These are phyloP conservation scores for Umbelopsis sp. DNA, from an alignment of 192 early-diverging fungal genomes.

Conservation along the genomic window DNA sequence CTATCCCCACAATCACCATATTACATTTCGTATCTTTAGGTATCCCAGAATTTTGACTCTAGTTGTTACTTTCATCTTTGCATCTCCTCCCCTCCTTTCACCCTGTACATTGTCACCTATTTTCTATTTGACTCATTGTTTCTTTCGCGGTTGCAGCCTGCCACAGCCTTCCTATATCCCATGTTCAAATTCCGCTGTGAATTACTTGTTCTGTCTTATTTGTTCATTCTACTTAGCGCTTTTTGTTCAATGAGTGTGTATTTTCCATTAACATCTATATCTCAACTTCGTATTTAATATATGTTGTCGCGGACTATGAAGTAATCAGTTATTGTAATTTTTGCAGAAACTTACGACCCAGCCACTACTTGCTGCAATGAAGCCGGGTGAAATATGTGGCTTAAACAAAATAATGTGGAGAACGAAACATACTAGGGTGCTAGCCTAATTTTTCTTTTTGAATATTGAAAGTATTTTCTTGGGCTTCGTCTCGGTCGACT, in stretches of 20 bases:
- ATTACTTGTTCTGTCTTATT: too few relatives aligned
- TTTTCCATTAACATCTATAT: conserved; percentile 11
- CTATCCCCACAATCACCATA: neutral
- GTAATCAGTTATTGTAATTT: neutral
- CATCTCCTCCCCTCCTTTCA: too few relatives aligned
- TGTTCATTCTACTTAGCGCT: too few relatives aligned
- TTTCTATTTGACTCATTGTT: too few relatives aligned
- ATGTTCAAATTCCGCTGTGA: too few relatives aligned
- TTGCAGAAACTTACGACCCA: too few relatives aligned
- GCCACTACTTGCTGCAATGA: too few relatives aligned
- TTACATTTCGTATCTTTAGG: neutral
- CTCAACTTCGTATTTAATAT: conserved; percentile 15
- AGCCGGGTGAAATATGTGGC: neutral
- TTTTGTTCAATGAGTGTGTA: neutral
- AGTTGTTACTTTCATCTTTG: too few relatives aligned
- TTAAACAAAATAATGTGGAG: neutral
- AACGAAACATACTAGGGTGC: neutral
- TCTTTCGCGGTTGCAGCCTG: too few relatives aligned
- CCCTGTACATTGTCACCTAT: too few relatives aligned
- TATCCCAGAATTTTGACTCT: neutral
- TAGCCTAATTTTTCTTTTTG: neutral
- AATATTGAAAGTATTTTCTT: conserved; percentile 1
- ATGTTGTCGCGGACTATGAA: conserved; percentile 6
- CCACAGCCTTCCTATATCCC: too few relatives aligned
- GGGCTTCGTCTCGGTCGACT: neutral